These are phyloP conservation scores for Aspergillus novoparasiticus DNA, from an alignment of 2,329 filamentous ascomycete species.

Conservation along the genomic window DNA sequence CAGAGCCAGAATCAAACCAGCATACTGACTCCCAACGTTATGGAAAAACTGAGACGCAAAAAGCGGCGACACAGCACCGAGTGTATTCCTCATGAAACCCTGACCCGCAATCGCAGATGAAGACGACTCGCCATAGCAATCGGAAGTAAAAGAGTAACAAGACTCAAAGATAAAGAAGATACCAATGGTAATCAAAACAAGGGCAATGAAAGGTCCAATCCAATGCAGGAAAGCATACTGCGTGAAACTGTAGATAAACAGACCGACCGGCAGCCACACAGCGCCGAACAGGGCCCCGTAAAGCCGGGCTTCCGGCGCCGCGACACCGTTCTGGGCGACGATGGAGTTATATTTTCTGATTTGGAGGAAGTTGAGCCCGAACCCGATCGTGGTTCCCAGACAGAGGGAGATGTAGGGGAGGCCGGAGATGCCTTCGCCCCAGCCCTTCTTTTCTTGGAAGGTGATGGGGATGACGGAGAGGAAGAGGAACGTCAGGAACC, in stretches of 20 bases:
- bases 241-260: constrained; percentile 59
- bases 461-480: constrained; percentile 55
- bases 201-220: constrained; percentile 53
- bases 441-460: constrained; percentile 55
- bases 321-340: constrained; percentile 31
- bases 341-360: constrained; percentile 54
- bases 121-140: constrained; percentile 53
- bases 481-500: constrained; percentile 59
- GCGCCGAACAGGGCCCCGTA: constrained; percentile 54
- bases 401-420: constrained; percentile 56
- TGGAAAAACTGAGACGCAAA: constrained; percentile 58
- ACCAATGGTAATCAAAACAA: constrained; percentile 54
- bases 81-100: constrained; percentile 56
- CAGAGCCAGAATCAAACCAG: constrained; percentile 52
- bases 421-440: constrained; percentile 53
- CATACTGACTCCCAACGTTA: constrained; percentile 56
- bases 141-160: constrained; percentile 54
- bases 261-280: constrained; percentile 50
- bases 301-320: constrained; percentile 51
- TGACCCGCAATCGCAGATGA: constrained; percentile 52
- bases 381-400: constrained; percentile 53
- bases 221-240: constrained; percentile 54
- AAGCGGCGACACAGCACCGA: constrained; percentile 55
- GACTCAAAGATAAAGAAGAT: constrained; percentile 54
- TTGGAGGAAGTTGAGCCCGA: constrained; percentile 53